Conservation (phyloP, 768 basidiomycete species). For the Boletus vermiculosoides region DNA sequence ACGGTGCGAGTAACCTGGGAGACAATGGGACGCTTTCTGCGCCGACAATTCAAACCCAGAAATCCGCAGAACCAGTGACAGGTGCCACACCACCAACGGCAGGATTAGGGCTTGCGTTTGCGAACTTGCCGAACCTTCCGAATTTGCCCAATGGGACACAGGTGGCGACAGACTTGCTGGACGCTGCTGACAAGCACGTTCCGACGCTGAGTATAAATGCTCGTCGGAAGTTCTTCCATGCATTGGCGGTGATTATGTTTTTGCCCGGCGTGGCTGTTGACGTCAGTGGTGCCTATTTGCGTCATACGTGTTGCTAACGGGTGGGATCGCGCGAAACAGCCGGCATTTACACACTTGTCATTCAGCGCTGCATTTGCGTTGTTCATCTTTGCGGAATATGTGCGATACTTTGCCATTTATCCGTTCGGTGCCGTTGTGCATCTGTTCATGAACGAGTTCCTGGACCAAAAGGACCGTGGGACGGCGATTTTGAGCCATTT, state of each 20-base stretch:
- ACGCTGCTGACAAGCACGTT: slow-evolving; percentile 87
- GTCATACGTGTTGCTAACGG: slow-evolving; percentile 15
- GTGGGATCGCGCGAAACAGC: slow-evolving; percentile 46
- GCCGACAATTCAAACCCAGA: slow-evolving; percentile 25
- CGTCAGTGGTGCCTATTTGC: slow-evolving; percentile 49
- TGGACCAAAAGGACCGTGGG: slow-evolving; percentile 92
- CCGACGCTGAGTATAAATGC: slow-evolving; percentile 90
- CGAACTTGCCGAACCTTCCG: slow-evolving; percentile 52
- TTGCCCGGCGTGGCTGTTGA: slow-evolving; percentile 91
- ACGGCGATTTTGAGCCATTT: slow-evolving; percentile 98
- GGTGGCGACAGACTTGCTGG: slow-evolving; percentile 61
- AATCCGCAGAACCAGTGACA: slow-evolving; percentile 14
- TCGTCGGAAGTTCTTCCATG: slow-evolving; percentile 96
- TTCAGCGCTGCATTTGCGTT: slow-evolving; percentile 94
- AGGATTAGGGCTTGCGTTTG: slow-evolving; percentile 36
- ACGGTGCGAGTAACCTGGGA: slow-evolving; percentile 30
- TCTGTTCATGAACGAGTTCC: slow-evolving; percentile 95
- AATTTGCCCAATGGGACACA: slow-evolving; percentile 57
- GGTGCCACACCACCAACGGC: slow-evolving; percentile 17
- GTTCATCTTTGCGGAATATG: slow-evolving; percentile 95
- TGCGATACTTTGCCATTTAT: slow-evolving; percentile 97
- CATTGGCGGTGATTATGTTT: slow-evolving; percentile 94
- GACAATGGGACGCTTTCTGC: slow-evolving; percentile 36
- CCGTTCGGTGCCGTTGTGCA: slow-evolving; percentile 93
- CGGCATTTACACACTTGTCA: slow-evolving; percentile 92